phyloP scores from a whole-genome alignment of 257 asterid genomes.

The Solanum rostratum region DNA sequence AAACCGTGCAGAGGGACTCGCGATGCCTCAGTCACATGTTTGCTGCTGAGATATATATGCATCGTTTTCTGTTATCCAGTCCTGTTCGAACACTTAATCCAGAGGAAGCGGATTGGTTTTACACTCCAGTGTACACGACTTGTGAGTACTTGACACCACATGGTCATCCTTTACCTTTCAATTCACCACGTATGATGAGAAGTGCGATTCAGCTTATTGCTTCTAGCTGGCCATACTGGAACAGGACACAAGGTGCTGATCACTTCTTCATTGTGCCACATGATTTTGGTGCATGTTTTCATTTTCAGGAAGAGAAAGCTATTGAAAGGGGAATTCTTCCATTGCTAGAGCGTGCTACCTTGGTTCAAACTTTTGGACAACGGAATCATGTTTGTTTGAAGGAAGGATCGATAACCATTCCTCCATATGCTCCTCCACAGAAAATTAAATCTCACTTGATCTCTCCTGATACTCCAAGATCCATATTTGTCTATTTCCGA shows the following conservation, averaged over 20 bases:
- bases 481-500: not conserved
- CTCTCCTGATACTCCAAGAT: not conserved
- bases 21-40: constrained; percentile 91
- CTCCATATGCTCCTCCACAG: not conserved
- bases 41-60: constrained; percentile 79
- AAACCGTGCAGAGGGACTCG: constrained; percentile 50
- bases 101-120: constrained; percentile 26
- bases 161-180: constrained; percentile 78
- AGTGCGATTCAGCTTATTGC: constrained; percentile 69
- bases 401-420: not conserved
- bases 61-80: constrained; percentile 17
- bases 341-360: not conserved
- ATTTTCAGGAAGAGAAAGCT: constrained; percentile 85
- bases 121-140: constrained; percentile 65
- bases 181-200: constrained; percentile 29
- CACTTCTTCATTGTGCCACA: constrained; percentile 84
- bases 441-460: not conserved
- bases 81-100: constrained; percentile 78
- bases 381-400: not conserved
- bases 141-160: constrained; percentile 70
- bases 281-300: constrained; percentile 86
- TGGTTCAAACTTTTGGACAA: not conserved
- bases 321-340: constrained; percentile 43
- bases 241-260: constrained; percentile 80
- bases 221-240: constrained; percentile 89